phyloP scores from a whole-genome alignment of 805 yeast genomes.

The Ogataea thermomethanolica region DNA sequence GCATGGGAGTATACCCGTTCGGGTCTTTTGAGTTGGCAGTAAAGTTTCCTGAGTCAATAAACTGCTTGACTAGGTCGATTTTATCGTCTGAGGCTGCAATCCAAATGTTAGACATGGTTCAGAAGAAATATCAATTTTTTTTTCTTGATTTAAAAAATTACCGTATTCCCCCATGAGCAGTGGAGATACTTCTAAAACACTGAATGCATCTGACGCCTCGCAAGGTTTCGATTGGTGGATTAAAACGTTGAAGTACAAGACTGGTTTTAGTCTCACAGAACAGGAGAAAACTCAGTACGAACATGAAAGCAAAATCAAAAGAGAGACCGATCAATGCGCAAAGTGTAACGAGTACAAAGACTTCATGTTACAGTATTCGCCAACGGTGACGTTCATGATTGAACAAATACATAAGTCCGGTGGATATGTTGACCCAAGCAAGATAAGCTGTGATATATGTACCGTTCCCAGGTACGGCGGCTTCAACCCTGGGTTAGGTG shows the following conservation, averaged over 20 bases:
- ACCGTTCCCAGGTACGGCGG: constrained; percentile 88
- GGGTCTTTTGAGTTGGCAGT: constrained; percentile 78
- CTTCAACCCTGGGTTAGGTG: constrained; percentile 85
- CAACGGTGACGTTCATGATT: constrained; percentile 81
- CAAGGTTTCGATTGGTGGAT: constrained; percentile 74
- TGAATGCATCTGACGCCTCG: constrained; percentile 33
- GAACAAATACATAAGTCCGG: constrained; percentile 72
- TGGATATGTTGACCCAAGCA: constrained; percentile 43
- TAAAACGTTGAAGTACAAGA: constrained; percentile 62
- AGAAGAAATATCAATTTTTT: neutral
- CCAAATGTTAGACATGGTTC: constrained; percentile 66
- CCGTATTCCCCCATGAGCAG: neutral
- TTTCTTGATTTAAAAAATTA: constrained; percentile 1
- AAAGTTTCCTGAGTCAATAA: constrained; percentile 47
- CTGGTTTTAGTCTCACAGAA: constrained; percentile 61
- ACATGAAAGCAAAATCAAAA: constrained; percentile 36
- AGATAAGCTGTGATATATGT: constrained; percentile 78
- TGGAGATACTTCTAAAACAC: constrained; percentile 14
- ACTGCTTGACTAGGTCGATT: constrained; percentile 50
- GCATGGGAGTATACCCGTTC: constrained; percentile 94
- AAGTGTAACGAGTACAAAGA: constrained; percentile 72
- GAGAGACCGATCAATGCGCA: constrained; percentile 45
- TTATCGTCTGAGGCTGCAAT: constrained; percentile 90
- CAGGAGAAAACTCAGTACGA: constrained; percentile 56
- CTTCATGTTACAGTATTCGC: constrained; percentile 78